Percentiles rank a stretch among this genome's conserved stretches.
phyloP scores from a whole-genome alignment of 169 alveolate species.

The Eimeria acervulina region DNA sequence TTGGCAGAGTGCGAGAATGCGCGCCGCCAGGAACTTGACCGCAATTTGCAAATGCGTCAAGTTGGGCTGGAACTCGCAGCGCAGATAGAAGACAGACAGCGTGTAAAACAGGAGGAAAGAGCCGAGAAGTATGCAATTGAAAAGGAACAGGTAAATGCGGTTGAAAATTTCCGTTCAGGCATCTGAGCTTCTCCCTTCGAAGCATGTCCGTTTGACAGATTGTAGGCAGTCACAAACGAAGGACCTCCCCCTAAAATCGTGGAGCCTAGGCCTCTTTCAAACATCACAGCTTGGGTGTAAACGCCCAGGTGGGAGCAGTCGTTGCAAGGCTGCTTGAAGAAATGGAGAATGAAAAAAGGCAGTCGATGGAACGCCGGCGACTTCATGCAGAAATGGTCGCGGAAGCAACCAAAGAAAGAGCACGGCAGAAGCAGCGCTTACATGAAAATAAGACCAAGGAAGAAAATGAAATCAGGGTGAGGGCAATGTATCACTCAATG shows the following conservation, averaged over 20 bases:
- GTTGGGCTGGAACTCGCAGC: slow-evolving; percentile 66
- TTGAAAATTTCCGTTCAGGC: not conserved
- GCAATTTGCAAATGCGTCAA: slow-evolving; percentile 47
- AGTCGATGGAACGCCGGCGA: slow-evolving; percentile 36
- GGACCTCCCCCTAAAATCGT: not conserved
- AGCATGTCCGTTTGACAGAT: not conserved
- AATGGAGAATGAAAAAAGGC: slow-evolving; percentile 78
- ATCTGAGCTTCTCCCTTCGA: not conserved
- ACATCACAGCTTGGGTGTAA: not conserved
- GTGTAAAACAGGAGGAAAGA: slow-evolving; percentile 36
- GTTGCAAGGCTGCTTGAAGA: slow-evolving; percentile 77
- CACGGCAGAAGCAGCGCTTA: slow-evolving; percentile 57
- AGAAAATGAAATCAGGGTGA: slow-evolving; percentile 69
- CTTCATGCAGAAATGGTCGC: slow-evolving; percentile 47
- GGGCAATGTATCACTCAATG: not conserved
- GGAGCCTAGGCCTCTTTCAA: not conserved
- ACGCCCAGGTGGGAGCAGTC: slow-evolving; percentile 66
- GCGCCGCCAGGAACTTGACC: slow-evolving; percentile 63
- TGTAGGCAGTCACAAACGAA: not conserved
- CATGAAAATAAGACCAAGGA: slow-evolving; percentile 53
- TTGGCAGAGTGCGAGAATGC: slow-evolving; percentile 71
- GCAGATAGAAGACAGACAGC: slow-evolving; percentile 37
- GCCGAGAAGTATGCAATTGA: slow-evolving; percentile 44
- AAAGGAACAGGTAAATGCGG: slow-evolving; percentile 53
- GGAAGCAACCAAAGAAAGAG: slow-evolving; percentile 65